phyloP scores from a whole-genome alignment of 1,139 yeast genomes.

The Eremothecium gossypii region DNA sequence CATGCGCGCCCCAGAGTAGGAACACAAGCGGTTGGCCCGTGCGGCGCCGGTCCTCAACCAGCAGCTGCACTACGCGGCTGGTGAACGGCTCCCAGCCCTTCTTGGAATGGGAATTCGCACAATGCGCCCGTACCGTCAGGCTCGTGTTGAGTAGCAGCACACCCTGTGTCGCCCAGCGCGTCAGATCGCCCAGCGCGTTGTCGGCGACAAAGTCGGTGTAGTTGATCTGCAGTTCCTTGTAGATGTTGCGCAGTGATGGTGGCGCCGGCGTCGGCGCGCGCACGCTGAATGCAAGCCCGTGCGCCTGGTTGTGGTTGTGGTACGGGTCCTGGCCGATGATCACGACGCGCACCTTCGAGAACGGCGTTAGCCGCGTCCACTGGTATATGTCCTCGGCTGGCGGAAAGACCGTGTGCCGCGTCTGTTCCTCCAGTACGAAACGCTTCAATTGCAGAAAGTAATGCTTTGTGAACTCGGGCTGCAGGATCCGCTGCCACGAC shows the following conservation, averaged over 20 bases:
- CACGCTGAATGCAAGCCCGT: conserved; percentile 91
- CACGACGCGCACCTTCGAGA: conserved; percentile 63
- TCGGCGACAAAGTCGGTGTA: conserved; percentile 56
- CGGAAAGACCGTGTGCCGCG: conserved; percentile 50
- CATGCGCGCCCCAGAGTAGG: conserved; percentile 94
- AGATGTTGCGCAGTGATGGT: conserved; percentile 82
- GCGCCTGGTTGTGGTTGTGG: conserved; percentile 88
- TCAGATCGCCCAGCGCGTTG: conserved; percentile 50
- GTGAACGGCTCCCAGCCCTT: conserved; percentile 94
- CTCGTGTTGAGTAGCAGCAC: conserved; percentile 83
- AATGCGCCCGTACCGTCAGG: conserved; percentile 86
- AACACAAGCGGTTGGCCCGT: conserved; percentile 52
- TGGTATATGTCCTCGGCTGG: conserved; percentile 72
- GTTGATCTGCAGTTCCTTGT: conserved; percentile 64
- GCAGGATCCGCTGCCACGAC: conserved; percentile 67
- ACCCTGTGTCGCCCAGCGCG: conserved; percentile 83
- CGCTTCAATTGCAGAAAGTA: conserved; percentile 67
- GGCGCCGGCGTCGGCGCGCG: conserved; percentile 78
- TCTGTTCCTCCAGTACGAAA: conserved; percentile 20
- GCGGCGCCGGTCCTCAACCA: conserved; percentile 34
- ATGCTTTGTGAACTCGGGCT: conserved; percentile 71
- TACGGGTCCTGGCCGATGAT: conserved; percentile 96
- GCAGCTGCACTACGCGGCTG: conserved; percentile 50
- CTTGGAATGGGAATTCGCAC: conserved; percentile 85
- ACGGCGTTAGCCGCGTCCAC: conserved; percentile 85